Evolutionary conservation across 257 asterid species (phyloP).

Genomic region (Verbena officinalis): DNA sequence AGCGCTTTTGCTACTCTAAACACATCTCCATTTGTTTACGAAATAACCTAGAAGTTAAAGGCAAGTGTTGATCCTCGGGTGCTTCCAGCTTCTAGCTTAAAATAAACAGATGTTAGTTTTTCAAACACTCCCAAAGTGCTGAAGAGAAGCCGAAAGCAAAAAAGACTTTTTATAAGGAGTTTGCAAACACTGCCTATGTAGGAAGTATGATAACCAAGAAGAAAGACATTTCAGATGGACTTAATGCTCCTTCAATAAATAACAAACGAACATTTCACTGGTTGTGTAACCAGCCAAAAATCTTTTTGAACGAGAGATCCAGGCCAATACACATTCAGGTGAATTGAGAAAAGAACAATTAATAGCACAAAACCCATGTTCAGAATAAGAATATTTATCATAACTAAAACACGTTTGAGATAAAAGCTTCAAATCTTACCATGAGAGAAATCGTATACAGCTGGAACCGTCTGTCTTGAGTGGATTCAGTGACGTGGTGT

Average conservation of each 20-base stretch:
- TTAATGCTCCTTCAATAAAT: not conserved
- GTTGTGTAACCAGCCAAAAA: conserved; percentile 12
- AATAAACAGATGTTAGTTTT: too few relatives aligned
- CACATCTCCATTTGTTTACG: too few relatives aligned
- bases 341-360: not conserved
- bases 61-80: too few relatives aligned
- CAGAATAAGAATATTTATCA: not conserved
- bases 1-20: too few relatives aligned
- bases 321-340: conserved; percentile 11
- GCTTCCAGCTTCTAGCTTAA: too few relatives aligned
- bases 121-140: too few relatives aligned
- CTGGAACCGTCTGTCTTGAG: conserved; percentile 51
- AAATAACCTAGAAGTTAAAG: too few relatives aligned
- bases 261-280: not conserved
- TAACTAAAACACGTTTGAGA: conserved; percentile 11
- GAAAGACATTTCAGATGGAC: too few relatives aligned
- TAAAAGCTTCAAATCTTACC: conserved; percentile 37
- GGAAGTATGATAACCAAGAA: too few relatives aligned
- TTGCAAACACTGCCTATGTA: too few relatives aligned
- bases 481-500: conserved; percentile 49
- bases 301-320: conserved; percentile 1
- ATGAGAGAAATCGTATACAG: conserved; percentile 31
- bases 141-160: too few relatives aligned
- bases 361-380: not conserved
- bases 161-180: too few relatives aligned